Evolutionary conservation across 768 basidiomycete species (phyloP), one percentile per base, ranked within the genome.

Genomic region (Phaffia australis): DNA sequence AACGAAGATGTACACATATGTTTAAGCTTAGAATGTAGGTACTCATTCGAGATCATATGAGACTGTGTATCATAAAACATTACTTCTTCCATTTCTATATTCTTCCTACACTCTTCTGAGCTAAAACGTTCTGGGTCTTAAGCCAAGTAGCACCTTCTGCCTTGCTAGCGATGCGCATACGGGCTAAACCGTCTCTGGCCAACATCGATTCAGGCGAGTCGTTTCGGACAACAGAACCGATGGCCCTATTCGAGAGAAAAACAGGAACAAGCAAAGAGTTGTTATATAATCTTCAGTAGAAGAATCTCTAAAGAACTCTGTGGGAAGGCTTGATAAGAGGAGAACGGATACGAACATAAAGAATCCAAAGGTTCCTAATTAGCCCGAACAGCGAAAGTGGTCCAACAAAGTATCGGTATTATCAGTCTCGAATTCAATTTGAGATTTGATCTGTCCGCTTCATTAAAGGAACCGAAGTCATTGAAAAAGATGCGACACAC

Each of bases 361-460:
- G 80, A 97, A 97, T 2, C 86, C 87, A 76, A 99, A 98, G 0
- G 94, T 95, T 9, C 93, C 93, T 6, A 89, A 94, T 72, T 14
- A 57, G 32, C 19, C 9, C n/a, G 56, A 21, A 9, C 27, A 16
- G 18, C 8, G 27, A n/a, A 54, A 4, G 35, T 11, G 11, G 11
- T 14, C 27, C 27, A 25, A 29, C 56, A 9, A 23, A 32, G 56
- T 57, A 57, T 8, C 15, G 56, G 16, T 8, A 57, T 27, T 27
- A 57, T 57, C 19, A 57, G 56, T 19, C 18, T 3, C 27, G 19
- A 18, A 19, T 25, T 29, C 27, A 32, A 56, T 57, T 57, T 57
- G 27, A 23, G 16, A n/a, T 54, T 54, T 27, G 52, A 16, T 54
- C 27, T 16, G 18, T n/a, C 27, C 52, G 52, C 21, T 54, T 16